phyloP scores from a whole-genome alignment of 129 eudicot genomes.

The Cynara cardunculus region DNA sequence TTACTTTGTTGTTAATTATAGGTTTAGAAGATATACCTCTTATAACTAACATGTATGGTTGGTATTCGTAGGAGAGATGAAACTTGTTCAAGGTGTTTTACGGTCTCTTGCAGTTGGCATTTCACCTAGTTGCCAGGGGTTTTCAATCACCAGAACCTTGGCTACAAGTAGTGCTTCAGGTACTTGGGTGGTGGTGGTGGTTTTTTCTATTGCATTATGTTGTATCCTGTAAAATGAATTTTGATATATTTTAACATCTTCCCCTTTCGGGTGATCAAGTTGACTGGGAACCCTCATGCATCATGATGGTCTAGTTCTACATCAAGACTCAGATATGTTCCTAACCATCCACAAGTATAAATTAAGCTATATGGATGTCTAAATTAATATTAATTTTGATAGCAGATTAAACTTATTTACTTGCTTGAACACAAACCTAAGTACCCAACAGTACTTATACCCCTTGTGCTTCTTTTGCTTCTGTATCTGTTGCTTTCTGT shows the following conservation, averaged over 20 bases:
- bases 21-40: neutral
- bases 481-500: neutral
- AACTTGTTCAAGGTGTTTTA: constrained; percentile 31
- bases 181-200: neutral
- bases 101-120: constrained; percentile 26
- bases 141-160: constrained; percentile 19
- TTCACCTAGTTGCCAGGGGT: constrained; percentile 11
- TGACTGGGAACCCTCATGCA: neutral
- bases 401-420: neutral
- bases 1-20: neutral
- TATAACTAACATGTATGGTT: constrained; percentile 3
- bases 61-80: constrained; percentile 25
- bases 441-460: neutral
- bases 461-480: neutral
- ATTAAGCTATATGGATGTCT: neutral
- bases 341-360: neutral
- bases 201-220: neutral
- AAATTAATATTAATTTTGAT: no score
- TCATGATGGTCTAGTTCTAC: neutral
- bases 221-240: neutral
- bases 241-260: neutral
- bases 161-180: constrained; percentile 41
- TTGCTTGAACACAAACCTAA: neutral
- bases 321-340: neutral
- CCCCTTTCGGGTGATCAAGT: neutral